These are phyloP conservation scores for Rhodotorula sp. DNA, from an alignment of 1,284 basidiomycete species.

Conservation along the genomic window DNA sequence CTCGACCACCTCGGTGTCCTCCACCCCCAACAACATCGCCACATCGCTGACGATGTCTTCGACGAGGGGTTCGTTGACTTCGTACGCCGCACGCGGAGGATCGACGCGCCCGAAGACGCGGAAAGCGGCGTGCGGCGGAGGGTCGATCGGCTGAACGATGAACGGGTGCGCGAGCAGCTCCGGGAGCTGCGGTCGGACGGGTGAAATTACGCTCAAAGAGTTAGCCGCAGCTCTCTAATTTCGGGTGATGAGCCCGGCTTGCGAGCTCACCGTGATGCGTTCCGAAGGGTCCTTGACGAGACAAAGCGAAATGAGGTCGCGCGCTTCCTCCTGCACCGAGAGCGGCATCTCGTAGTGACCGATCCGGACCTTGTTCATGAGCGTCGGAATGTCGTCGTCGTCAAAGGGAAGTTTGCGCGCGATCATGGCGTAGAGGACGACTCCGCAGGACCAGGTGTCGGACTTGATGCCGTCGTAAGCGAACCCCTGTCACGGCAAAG, in stretches of 20 bases:
- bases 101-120: no score
- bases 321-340: slow-evolving; percentile 41
- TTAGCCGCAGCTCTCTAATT: not conserved
- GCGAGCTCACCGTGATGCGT: slow-evolving; percentile 31
- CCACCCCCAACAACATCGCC: not conserved
- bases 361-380: slow-evolving; percentile 47
- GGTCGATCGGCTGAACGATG: not conserved
- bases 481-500: slow-evolving; percentile 22
- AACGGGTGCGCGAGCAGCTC: slow-evolving; percentile 9
- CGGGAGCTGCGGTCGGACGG: not conserved
- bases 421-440: slow-evolving; percentile 50
- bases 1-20: no score
- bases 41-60: slow-evolving; percentile 9
- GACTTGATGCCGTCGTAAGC: slow-evolving; percentile 48
- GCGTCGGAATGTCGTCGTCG: slow-evolving; percentile 48
- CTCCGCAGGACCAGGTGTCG: slow-evolving; percentile 51
- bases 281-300: slow-evolving; percentile 46
- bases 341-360: slow-evolving; percentile 48
- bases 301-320: slow-evolving; percentile 48
- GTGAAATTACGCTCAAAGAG: not conserved
- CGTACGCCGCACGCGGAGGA: not conserved
- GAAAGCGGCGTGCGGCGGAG: not conserved
- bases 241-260: no score
- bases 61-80: slow-evolving; percentile 6
- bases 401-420: slow-evolving; percentile 48